Evolutionary conservation across 2,329 filamentous ascomycete species (phyloP).

Genomic region (Ophiostoma sp.): DNA sequence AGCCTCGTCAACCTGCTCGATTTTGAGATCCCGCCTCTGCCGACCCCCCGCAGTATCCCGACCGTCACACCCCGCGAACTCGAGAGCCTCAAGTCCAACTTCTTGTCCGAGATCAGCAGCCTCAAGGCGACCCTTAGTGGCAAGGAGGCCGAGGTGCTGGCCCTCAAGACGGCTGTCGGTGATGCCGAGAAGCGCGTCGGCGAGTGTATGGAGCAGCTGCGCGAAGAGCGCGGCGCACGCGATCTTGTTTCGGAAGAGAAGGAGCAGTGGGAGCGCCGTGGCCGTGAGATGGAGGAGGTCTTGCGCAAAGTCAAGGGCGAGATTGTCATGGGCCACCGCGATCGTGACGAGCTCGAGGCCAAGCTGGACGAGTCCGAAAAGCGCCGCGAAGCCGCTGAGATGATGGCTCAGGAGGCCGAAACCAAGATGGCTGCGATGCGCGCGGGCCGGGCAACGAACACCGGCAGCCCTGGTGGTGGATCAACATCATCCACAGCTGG

Average conservation of each 20-base stretch:
- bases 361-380: slow-evolving; percentile 77
- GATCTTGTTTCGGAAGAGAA: slow-evolving; percentile 75
- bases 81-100: slow-evolving; percentile 86
- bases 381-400: slow-evolving; percentile 70
- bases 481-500: slow-evolving; percentile 43
- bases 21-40: slow-evolving; percentile 90
- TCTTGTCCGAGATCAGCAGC: slow-evolving; percentile 91
- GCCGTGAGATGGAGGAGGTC: slow-evolving; percentile 81
- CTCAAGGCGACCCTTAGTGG: slow-evolving; percentile 88
- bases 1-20: slow-evolving; percentile 72
- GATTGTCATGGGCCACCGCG: slow-evolving; percentile 73
- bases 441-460: slow-evolving; percentile 53
- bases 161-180: slow-evolving; percentile 80
- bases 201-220: slow-evolving; percentile 77
- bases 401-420: slow-evolving; percentile 73
- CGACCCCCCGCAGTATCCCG: slow-evolving; percentile 87
- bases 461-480: slow-evolving; percentile 15
- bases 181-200: slow-evolving; percentile 93
- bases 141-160: slow-evolving; percentile 87
- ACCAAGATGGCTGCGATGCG: slow-evolving; percentile 74
- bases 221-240: slow-evolving; percentile 70
- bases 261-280: slow-evolving; percentile 79
- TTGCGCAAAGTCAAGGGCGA: slow-evolving; percentile 79
- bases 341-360: slow-evolving; percentile 74
- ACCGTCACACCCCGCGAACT: slow-evolving; percentile 89